Base-by-base conservation (phyloP, 352 stramenopile species). In the Phytophthora meadii region DNA sequence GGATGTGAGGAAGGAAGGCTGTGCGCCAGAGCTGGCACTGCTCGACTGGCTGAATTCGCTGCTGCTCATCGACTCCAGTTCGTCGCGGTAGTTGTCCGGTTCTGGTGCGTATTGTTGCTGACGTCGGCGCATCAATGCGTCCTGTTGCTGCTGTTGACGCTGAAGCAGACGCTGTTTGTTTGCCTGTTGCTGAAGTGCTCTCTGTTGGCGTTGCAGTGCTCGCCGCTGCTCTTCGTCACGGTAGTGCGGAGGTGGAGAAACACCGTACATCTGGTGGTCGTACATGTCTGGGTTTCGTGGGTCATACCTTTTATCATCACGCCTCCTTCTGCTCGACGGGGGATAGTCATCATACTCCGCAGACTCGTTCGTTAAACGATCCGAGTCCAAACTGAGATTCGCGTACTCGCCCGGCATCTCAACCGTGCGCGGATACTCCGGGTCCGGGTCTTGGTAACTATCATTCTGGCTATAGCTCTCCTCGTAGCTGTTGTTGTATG, bases 11-110 rank as follows among this genome's bases (percentile, higher is more conserved):
- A 74, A 68, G 11, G 41, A 72, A 17, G 55, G 65, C 11, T 44
- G 55, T 14, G 37, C 56, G 39, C 44, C 56, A n/a, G 54, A 65
- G 46, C 57, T 67, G 6, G 41, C 54, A 5, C 55, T 40, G 37
- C 64, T 68, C 2, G 69, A 69, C n/a, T 68, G 63, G 42, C 71
- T 84, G 44, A 70, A 72, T 10, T 77, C 61, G 45, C 71, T 84
- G 48, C 49, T 72, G 22, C 30, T 51, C 41, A 70, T 44, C 2
- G 54, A 70, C 9, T 53, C 64, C 1, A 62, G 44, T n/a, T 55
- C 54, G 2, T 53, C 57, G 24, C 45, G 36, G 40, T 54, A 66
- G 46, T 61, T 55, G 17, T 71, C 59, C 30, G 15, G 15, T n/a
- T 70, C 54, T 6, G 60, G 32, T 6, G 14, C n/a, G 10, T 67